Conservation (phyloP, 208 protist genomes). For the Balamuthia mandrillaris region DNA sequence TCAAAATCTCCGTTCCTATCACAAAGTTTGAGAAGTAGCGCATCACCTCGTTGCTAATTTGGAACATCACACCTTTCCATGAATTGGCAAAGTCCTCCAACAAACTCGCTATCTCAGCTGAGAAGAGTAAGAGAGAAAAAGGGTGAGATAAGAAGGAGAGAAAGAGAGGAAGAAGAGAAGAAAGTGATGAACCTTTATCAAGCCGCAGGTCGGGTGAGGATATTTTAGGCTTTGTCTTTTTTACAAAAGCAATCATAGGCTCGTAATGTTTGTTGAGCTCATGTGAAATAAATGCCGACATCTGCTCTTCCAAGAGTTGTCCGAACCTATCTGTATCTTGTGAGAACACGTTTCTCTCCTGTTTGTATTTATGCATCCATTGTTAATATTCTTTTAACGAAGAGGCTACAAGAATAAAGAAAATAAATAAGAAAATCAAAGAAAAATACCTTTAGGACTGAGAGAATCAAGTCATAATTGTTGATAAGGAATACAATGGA, state of each 20-base stretch:
- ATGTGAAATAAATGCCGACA: neutral
- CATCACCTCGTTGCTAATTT: neutral
- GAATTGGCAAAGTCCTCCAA: neutral
- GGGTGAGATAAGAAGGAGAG: too few relatives aligned
- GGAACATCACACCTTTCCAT: neutral
- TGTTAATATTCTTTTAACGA: neutral
- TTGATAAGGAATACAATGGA: conserved; percentile 32
- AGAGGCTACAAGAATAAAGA: too few relatives aligned
- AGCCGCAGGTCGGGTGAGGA: neutral
- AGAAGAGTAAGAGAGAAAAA: too few relatives aligned
- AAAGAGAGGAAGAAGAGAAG: neutral
- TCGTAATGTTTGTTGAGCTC: conserved; percentile 14
- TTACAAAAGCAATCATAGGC: neutral
- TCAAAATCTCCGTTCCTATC: neutral
- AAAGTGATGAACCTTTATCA: neutral
- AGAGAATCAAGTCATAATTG: conserved; percentile 25
- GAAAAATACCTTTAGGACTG: neutral
- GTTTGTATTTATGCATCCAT: neutral
- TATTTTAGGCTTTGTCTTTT: neutral
- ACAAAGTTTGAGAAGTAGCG: conserved; percentile 13
- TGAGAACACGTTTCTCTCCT: too few relatives aligned
- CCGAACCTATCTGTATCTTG: too few relatives aligned
- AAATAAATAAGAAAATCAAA: neutral
- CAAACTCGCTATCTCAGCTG: too few relatives aligned
- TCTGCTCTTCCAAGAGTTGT: neutral